A percentile compares a stretch with the other conserved stretches of the same genome.
These are phyloP conservation scores for Saprolegnia diclina DNA, from an alignment of 352 stramenopile genomes.

Conservation along the genomic window DNA sequence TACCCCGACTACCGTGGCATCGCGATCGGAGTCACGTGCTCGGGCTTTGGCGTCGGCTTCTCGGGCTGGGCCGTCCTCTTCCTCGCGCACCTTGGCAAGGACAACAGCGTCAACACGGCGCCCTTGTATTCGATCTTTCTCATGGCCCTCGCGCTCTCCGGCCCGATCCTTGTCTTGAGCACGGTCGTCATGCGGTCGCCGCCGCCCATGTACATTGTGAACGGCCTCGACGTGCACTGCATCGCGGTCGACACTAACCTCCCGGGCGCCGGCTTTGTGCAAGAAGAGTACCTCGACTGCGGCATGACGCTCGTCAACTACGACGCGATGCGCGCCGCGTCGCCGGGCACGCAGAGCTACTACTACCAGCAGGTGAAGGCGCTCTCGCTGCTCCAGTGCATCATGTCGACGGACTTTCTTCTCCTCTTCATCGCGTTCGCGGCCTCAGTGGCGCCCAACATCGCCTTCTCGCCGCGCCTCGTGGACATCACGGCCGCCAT, in stretches of 20 bases:
- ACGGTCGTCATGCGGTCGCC: constrained; percentile 5
- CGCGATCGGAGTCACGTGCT: not conserved
- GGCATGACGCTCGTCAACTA: constrained; percentile 27
- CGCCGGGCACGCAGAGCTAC: not conserved
- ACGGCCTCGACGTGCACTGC: constrained; percentile 15
- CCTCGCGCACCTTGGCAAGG: not conserved
- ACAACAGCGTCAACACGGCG: not conserved
- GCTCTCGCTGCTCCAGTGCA: constrained; percentile 24
- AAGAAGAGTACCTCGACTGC: constrained; percentile 10
- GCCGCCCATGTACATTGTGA: not conserved
- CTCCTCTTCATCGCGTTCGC: constrained; percentile 22
- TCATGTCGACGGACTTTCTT: constrained; percentile 24
- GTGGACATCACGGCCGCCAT: not conserved
- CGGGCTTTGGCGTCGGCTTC: constrained; percentile 23
- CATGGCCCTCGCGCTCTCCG: not conserved
- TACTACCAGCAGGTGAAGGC: constrained; percentile 17
- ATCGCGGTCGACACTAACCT: not conserved
- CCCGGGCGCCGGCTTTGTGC: not conserved
- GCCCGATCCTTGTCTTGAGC: not conserved
- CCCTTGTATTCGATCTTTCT: not conserved
- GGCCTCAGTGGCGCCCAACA: not conserved
- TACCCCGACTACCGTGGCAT: constrained; percentile 13
- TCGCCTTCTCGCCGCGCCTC: not conserved
- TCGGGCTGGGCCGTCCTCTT: constrained; percentile 15
- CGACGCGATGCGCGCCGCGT: not conserved